Evolutionary conservation across 306 rosid genomes (phyloP), one percentile per base, ranked within the genome.

Genomic region (Argentina anserina): DNA sequence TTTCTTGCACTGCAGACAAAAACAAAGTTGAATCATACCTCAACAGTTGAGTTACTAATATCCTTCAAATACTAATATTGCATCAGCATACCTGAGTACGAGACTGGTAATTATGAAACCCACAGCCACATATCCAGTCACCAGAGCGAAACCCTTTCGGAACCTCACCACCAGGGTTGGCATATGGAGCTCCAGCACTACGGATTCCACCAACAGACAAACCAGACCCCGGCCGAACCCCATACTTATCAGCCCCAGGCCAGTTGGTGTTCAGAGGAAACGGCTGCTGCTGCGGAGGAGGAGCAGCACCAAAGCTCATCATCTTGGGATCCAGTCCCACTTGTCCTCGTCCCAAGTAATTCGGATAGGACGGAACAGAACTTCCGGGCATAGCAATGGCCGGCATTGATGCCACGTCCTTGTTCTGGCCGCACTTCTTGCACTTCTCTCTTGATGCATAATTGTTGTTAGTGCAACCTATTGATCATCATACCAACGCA

Each of bases 391-490:
- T 78, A 65, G 96, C 94, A 69, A 87, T 70, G 15, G 97, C 96
- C 46, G 97, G 90, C 96, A 93, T 89, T 81, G 95, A 92, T 46
- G 97, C 95, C 76, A 89, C 79, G 89, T 89, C 97, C 95, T 91
- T 94, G 33, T 86, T 92, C 83, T 94, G 91, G 70, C 99, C 97
- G 42, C 97, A 94, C 83, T 89, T 94, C 83, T 94, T 94, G 91
- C 97, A 94, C 93, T 85, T 91, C 78, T 91, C 97, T 94, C 97
- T 85, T 88, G 99, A 94, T 84, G 99, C 99, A 91, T 94, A 94
- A 91, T 94, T 94, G 97, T 91, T 94, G 96, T 94, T 94, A 89
- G 99, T 94, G 99, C 99, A 94, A 87, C 97, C 99, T 94, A 91
- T 86, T 75, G 90, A 77, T 89, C 36, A 60, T 31, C 65, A 26